Conservation (phyloP, 2,329 filamentous ascomycete species). For the Talaromyces sp. region DNA sequence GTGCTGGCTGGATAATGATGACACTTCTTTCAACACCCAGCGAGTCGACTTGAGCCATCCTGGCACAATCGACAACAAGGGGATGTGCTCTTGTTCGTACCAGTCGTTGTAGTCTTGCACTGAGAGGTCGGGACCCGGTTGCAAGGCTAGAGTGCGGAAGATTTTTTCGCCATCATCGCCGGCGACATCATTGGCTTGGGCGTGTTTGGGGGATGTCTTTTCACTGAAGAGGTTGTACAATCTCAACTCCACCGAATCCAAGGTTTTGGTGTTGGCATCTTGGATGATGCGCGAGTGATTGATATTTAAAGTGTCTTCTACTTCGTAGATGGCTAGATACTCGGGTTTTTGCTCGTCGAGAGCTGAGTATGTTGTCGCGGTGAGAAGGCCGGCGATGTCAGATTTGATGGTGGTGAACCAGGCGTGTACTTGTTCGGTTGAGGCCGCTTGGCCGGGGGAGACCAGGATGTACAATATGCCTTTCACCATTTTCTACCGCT, state of each 20-base stretch:
- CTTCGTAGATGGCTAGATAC: neutral
- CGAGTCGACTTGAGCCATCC: slow-evolving; percentile 12
- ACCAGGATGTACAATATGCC: neutral
- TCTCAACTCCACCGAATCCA: neutral
- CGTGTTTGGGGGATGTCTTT: neutral
- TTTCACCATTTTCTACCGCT: neutral
- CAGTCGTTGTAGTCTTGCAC: slow-evolving; percentile 6
- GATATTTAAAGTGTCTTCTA: neutral
- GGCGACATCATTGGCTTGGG: neutral
- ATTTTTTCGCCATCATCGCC: neutral
- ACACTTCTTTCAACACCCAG: neutral
- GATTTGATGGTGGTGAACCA: neutral
- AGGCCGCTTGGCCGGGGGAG: neutral
- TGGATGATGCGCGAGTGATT: neutral
- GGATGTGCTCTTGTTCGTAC: slow-evolving; percentile 8
- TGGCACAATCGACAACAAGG: neutral
- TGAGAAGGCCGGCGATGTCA: neutral
- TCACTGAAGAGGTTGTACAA: neutral
- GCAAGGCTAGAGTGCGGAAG: neutral
- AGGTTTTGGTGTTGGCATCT: neutral
- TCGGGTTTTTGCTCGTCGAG: neutral
- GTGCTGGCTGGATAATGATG: neutral
- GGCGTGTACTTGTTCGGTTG: neutral
- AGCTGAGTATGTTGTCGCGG: neutral
- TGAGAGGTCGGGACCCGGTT: neutral